Evolutionary conservation across 257 asterid species (phyloP).

Genomic region (Fraxinus quadrangulata): DNA sequence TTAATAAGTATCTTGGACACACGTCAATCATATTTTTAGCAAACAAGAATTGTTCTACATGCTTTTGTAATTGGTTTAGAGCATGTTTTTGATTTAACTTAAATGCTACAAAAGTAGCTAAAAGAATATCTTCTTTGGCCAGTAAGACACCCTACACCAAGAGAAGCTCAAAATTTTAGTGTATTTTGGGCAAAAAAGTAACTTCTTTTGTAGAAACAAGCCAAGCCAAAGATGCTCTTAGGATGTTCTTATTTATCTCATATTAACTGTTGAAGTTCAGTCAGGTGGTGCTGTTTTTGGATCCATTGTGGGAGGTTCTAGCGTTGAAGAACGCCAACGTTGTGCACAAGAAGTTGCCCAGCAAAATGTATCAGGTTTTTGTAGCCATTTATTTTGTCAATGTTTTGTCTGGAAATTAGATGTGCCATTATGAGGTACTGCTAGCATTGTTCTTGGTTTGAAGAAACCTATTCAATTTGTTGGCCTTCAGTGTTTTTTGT

Average conservation of each 20-base stretch:
- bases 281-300: constrained; percentile 83
- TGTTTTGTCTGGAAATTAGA: constrained; percentile 8
- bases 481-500: background rate
- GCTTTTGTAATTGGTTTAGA: background rate
- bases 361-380: constrained; percentile 82
- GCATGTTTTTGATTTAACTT: no score
- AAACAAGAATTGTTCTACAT: background rate
- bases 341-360: constrained; percentile 81
- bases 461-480: constrained; percentile 15
- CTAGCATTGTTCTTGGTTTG: constrained; percentile 15
- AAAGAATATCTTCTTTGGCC: no score
- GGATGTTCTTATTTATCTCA: constrained; percentile 5
- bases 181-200: no score
- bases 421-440: background rate
- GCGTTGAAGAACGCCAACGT: constrained; percentile 57
- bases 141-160: no score
- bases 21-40: background rate
- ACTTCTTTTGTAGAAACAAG: no score
- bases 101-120: no score
- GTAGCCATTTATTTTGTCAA: constrained; percentile 17
- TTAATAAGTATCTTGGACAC: background rate
- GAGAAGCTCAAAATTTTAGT: no score
- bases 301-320: constrained; percentile 89
- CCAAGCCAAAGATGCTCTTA: background rate
- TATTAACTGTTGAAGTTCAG: constrained; percentile 39